Base-by-base conservation (phyloP, 2,329 filamentous ascomycete genomes). In the Colletotrichum viniferum region DNA sequence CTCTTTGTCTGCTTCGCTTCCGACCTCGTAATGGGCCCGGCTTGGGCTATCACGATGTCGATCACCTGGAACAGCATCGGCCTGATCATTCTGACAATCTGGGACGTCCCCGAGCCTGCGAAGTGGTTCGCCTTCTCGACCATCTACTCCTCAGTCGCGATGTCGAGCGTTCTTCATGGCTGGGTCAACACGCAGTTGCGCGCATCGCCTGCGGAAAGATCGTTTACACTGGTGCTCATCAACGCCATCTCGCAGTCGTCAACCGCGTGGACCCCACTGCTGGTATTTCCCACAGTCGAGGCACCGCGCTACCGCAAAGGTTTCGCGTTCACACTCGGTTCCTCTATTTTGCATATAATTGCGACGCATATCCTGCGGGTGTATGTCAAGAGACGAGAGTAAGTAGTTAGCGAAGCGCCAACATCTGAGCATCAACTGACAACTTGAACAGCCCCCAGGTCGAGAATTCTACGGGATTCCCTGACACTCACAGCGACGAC, bases 221-320 rank as follows among this genome's bases (percentile, higher is more conserved):
- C 74, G 12, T 69, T 76, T n/a, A 76, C 71, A 0, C 26, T 73
- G 32, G 74, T 74, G 9, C 60, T 76, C 13, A 74, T 76, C 52
- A 74, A 73, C n/a, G 70, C 74, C 90, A 79, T 90, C 87, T 1
- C 88, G 87, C 1, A 91, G 89, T 88, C 4, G 82, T 90, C 43
- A 87, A 90, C 68, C 84, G 89, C 88, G 0, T 92, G 90, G 90
- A 91, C 88, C 4, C 87, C 86, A 4, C 78, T 91, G 4, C 79
- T 92, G 8, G 86, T 87, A 0, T 92, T 90, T 76, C 83, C 82
- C 1, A 88, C 86, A 0, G 83, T 86, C 3, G 86, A 88, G 71
- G 83, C 82, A 0, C 87, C 87, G 4, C 78, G 84, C 2, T 88
- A 83, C 66, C 80, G 82, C 0, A 88, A 87, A 71, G 87, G 87